Base-by-base conservation (phyloP, 352 stramenopile genomes). In the Aphanomyces cochlioides region DNA sequence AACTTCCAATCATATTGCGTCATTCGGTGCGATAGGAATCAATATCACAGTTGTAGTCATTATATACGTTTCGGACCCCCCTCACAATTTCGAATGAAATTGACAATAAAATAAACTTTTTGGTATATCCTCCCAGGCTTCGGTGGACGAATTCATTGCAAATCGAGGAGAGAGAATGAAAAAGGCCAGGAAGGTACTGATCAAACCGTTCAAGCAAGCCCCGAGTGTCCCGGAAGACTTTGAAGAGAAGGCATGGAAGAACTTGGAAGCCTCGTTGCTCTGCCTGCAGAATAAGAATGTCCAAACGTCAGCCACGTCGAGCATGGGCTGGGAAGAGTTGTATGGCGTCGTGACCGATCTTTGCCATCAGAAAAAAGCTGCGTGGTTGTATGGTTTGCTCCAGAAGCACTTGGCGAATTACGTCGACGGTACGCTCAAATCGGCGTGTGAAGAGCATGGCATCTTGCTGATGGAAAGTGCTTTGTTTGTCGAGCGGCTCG, bases 301-400 rank as follows among this genome's bases (percentile, higher is more conserved):
- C 28, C 74, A 91, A 66, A 78, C 82, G 43, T 86, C 84, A 28
- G 63, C 76, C 37, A 7, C 43, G 54, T 76, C 90, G 7, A 92
- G 83, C 37, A 75, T 70, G 13, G 67, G 66, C 7, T 64, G 87
- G 48, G 86, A 96, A 72, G 88, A 96, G 70, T 79, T 96, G 7
- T 96, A 95, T 53, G 82, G 87, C 67, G 80, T 82, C 0, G 87
- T 93, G 7, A 88, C 94, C 72, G 92, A 97, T 69, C 79, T 98
- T 69, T 98, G 92, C 82, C 94, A 93, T 54, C 95, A 96, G 84
- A 98, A 97, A 74, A 95, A 96, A 81, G 88, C 89, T 3, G 75
- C 80, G 4, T 84, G 81, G 43, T 72, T 88, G 19, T 88, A 85
- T 69, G 73, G 75, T 37, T 37, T 70, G 3, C 64, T 70, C 12